Percentiles rank a stretch among this genome's conserved stretches.
phyloP scores from a whole-genome alignment of 2,329 filamentous ascomycete genomes.

The Epichloe baconii region DNA sequence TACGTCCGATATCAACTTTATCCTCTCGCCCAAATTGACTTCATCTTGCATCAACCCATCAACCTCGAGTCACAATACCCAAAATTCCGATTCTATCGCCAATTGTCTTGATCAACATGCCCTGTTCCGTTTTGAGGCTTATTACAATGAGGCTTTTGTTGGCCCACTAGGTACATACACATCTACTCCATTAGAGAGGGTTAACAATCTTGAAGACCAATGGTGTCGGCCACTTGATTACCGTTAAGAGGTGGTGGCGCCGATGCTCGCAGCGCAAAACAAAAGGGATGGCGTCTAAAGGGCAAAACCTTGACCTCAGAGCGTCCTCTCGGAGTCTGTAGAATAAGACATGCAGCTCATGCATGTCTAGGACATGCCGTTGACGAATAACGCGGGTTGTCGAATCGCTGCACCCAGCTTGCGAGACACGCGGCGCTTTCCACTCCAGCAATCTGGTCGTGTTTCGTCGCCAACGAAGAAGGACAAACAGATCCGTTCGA shows the following conservation, averaged over 20 bases:
- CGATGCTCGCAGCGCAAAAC: constrained; percentile 4
- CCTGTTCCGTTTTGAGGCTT: neutral
- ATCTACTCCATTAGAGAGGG: neutral
- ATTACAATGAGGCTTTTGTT: neutral
- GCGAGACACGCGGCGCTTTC: neutral
- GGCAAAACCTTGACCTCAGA: constrained; percentile 14
- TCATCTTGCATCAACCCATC: neutral
- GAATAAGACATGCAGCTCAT: constrained; percentile 23
- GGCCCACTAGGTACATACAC: neutral
- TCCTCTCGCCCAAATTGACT: neutral
- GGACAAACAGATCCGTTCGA: no score
- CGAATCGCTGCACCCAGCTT: neutral
- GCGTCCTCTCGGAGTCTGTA: constrained; percentile 21
- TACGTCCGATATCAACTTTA: neutral
- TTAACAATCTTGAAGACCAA: neutral
- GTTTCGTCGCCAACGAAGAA: neutral
- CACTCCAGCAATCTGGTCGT: neutral
- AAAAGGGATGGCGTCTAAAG: constrained; percentile 9
- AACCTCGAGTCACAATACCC: neutral
- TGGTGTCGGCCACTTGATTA: neutral
- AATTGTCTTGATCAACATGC: neutral
- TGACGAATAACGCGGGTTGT: constrained; percentile 10
- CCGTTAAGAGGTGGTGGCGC: neutral
- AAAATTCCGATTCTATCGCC: neutral
- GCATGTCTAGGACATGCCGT: constrained; percentile 23